A percentile compares a stretch with the other conserved stretches of the same genome.
These are phyloP conservation scores for Pyrenopolyporus hunteri DNA, from an alignment of 495 filamentous ascomycete genomes.

Conservation along the genomic window DNA sequence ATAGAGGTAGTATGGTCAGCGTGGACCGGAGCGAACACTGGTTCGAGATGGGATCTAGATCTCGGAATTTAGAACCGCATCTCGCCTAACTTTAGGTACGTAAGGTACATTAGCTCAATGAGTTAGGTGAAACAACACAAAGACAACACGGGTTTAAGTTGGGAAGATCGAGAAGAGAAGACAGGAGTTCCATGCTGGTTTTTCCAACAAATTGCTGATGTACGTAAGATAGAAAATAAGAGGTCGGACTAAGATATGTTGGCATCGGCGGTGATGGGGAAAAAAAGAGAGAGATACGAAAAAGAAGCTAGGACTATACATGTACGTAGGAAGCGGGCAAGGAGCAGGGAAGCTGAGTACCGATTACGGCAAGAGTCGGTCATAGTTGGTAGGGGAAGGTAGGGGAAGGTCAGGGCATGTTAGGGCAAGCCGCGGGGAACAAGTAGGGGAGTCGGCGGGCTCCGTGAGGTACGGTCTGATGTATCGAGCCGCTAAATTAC, in stretches of 20 bases:
- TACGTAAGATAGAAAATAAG: too few species aligned
- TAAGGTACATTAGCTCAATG: background rate
- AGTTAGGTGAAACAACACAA: too few species aligned
- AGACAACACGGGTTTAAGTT: background rate
- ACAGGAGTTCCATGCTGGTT: too few species aligned
- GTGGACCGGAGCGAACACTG: background rate
- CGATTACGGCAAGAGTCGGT: constrained; percentile 33
- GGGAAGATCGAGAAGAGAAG: too few species aligned
- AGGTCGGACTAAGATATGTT: too few species aligned
- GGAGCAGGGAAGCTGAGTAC: constrained; percentile 5
- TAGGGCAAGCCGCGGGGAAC: too few species aligned
- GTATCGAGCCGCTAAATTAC: constrained; percentile 28
- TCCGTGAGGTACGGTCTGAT: constrained; percentile 26
- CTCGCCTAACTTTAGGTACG: too few species aligned
- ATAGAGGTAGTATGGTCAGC: background rate
- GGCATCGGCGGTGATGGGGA: background rate
- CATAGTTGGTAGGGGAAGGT: constrained; percentile 1
- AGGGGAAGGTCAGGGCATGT: too few species aligned
- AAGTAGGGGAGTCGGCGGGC: constrained; percentile 34
- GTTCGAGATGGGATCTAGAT: background rate
- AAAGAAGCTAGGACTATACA: background rate
- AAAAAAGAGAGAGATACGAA: background rate
- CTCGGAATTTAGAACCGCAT: background rate
- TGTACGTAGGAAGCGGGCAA: background rate
- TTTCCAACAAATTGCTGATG: too few species aligned